Conservation (phyloP, 371 early-diverging fungal species). For the Rhizopus stolonifer region DNA sequence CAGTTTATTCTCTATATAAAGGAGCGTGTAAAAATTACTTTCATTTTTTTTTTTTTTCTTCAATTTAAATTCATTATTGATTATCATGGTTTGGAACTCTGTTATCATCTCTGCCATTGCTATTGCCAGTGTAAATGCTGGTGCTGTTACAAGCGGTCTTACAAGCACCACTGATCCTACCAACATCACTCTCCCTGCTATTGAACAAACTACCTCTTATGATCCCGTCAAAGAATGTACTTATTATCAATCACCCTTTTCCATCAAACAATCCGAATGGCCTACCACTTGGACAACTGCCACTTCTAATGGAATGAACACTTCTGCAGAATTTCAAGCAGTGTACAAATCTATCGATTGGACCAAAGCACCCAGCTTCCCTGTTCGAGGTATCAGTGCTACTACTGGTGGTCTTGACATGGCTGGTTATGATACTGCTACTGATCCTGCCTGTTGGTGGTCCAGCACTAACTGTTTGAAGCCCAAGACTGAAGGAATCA, state of each 20-base stretch:
- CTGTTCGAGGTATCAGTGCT: slow-evolving; percentile 26
- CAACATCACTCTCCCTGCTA: slow-evolving; percentile 31
- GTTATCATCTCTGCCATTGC: no score
- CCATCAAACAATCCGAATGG: slow-evolving; percentile 27
- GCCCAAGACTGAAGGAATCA: slow-evolving; percentile 30
- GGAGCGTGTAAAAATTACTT: no score
- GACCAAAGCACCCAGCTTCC: slow-evolving; percentile 33
- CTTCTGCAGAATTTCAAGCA: slow-evolving; percentile 30
- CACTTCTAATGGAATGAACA: slow-evolving; percentile 43
- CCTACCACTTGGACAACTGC: slow-evolving; percentile 37
- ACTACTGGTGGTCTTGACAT: slow-evolving; percentile 31
- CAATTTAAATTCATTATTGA: no score
- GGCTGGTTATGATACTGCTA: slow-evolving; percentile 29
- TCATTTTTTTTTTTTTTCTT: no score
- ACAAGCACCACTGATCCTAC: slow-evolving; percentile 27
- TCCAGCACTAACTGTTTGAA: slow-evolving; percentile 31
- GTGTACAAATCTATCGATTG: slow-evolving; percentile 42
- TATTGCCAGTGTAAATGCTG: slow-evolving; percentile 13
- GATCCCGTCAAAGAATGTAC: slow-evolving; percentile 29
- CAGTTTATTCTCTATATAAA: no score
- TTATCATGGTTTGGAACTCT: no score
- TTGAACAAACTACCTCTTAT: slow-evolving; percentile 36
- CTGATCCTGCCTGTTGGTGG: slow-evolving; percentile 50
- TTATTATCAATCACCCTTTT: slow-evolving; percentile 25
- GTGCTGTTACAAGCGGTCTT: slow-evolving; percentile 26